Percentiles rank a stretch among this genome's conserved stretches.
phyloP scores from a whole-genome alignment of 495 filamentous ascomycete genomes.

The Xylaria nigripes region DNA sequence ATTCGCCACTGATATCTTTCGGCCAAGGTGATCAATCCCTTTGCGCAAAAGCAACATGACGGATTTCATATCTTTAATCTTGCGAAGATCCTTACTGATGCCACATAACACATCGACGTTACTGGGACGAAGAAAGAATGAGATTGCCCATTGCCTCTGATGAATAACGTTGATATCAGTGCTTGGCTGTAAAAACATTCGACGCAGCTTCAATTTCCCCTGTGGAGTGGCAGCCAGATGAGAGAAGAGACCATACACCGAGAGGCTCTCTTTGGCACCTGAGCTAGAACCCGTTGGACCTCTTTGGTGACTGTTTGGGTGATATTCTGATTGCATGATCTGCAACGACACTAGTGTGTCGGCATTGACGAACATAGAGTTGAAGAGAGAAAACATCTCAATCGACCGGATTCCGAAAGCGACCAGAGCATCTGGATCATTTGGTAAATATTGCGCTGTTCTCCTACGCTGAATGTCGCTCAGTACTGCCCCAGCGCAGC shows the following conservation, averaged over 20 bases:
- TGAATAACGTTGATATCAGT: slow-evolving; percentile 57
- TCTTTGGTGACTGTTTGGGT: slow-evolving; percentile 77
- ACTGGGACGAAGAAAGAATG: slow-evolving; percentile 59
- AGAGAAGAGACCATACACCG: slow-evolving; percentile 76
- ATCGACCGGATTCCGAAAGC: slow-evolving; percentile 55
- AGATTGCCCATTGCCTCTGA: slow-evolving; percentile 65
- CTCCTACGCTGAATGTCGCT: slow-evolving; percentile 67
- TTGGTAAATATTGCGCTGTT: slow-evolving; percentile 49
- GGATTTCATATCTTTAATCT: slow-evolving; percentile 71
- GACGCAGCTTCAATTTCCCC: slow-evolving; percentile 65
- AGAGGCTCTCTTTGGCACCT: slow-evolving; percentile 80
- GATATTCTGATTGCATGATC: slow-evolving; percentile 74
- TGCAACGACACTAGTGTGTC: slow-evolving; percentile 79
- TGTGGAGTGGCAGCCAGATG: slow-evolving; percentile 73
- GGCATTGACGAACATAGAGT: slow-evolving; percentile 77
- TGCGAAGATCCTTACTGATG: slow-evolving; percentile 57
- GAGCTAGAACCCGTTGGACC: slow-evolving; percentile 59
- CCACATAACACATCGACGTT: slow-evolving; percentile 50
- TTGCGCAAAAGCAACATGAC: slow-evolving; percentile 65
- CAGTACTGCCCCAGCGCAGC: slow-evolving; percentile 81
- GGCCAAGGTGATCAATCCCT: slow-evolving; percentile 58
- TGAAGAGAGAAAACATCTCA: slow-evolving; percentile 68
- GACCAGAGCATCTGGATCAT: slow-evolving; percentile 39
- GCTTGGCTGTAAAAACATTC: slow-evolving; percentile 79
- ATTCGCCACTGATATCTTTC: slow-evolving; percentile 49